Evolutionary conservation across 1,284 basidiomycete genomes (phyloP), one percentile per base, ranked within the genome.

Genomic region (Ganoderma boninense): DNA sequence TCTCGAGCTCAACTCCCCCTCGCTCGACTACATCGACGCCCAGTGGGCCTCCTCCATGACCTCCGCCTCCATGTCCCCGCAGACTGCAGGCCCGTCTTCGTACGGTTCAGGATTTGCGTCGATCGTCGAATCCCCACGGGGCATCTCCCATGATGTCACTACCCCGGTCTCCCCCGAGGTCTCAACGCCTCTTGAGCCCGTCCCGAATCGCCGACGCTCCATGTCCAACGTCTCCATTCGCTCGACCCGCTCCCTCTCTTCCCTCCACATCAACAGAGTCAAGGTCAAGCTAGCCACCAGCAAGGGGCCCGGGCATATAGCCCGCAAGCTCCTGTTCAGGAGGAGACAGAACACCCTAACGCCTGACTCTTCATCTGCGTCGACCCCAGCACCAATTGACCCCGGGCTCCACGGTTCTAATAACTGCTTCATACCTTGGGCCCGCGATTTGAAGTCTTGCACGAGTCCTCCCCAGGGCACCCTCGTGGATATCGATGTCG

Each of bases 11-110:
- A 83, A 86, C 61, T 83, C 87, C 49, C 82, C 90, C 44, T 82
- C 83, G 64, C 83, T 91, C 71, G 82, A 81, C 57, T 87, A 84
- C 73, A 80, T 77, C 52, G 79, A 82, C 64, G 76, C 84, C 61
- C 80, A 81, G 70, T 88, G 86, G 84, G 80, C 85, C 13, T 73
- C 79, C 5, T 68, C 73, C 57, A 70, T 73, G 38, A 67, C 76
- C 32, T 77, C 75, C 26, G 44, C 35, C 44, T 65, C 64, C 54
- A 62, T 66, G 54, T 66, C 65, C 0, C 70, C 81, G 1, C 78
- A 84, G 32, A 79, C 80, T n/a, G 80, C 87, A 23, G 89, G 87
- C 1, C 83, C 89, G 35, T 90, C 90, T 14, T 90, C 91, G 18
- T 89, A 85, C 75, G 83, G 82, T 38, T 87, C 86, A 2, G 72